Evolutionary conservation across 106 monocot genomes (phyloP), one percentile per base, ranked within the genome.

Genomic region (Apostasia ramifera): DNA sequence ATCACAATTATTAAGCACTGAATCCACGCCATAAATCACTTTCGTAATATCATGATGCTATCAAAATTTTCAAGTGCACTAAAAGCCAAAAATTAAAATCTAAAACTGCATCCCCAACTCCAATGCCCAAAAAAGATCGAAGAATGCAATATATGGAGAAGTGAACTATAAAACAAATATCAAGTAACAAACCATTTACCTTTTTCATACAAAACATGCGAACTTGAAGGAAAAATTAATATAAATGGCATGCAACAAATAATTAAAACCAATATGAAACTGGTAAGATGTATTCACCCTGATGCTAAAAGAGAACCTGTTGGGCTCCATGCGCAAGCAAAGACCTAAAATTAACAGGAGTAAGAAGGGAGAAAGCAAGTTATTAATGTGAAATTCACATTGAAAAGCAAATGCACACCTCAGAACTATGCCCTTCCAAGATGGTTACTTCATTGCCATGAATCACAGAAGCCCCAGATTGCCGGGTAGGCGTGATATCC

Each of bases 261-360:
- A 13, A 4, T 49, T 14, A 38, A 13, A 42, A 26, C 13, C 8
- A 15, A 65, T 15, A 12, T 69, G 40, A 52, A 40, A 5, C 8
- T 6, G 13, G 48, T n/a, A 70, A 61, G 51, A 12, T 45, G 53
- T 71, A 84, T 87, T 46, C 57, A 98, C 98, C 92, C 98, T 50
- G 98, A 98, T 64, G 98, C 98, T 42, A 98, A 74, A 68, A 93
- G 77, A 53, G 93, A 90, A 78, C 85, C 85, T 52, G 74, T 66
- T 47, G 98, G 98, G 50, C 90, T 93, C 98, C 98, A 99, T 63
- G 98, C 93, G 82, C 98, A 99, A 59, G 93, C 93, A 75, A 99
- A 93, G 42, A 99, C 98, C 98, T 99, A 59, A 62, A 79, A 45
- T n/a, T 38, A 60, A 74, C 2, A 66, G 63, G 15, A 53, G 54